Evolutionary conservation across 139 green algal species (phyloP), one percentile per base, ranked within the genome.

Genomic region (Micractinium conductrix): DNA sequence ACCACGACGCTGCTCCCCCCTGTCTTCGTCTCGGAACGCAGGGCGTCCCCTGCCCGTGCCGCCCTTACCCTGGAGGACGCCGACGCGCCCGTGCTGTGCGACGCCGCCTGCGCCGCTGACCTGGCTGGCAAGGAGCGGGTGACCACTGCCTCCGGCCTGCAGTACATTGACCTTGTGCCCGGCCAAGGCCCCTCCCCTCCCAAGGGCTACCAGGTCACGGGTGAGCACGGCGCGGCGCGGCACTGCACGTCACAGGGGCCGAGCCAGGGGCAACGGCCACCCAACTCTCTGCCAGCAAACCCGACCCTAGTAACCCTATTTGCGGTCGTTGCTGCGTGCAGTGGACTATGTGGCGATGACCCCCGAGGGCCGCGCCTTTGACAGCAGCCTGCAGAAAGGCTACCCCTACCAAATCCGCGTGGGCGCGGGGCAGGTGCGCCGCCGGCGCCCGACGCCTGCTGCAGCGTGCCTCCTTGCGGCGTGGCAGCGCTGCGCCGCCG

Each of bases 301-400:
- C 48, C 16, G 48, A 10, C 48, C 48, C 16, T 58, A 10, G 10
- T 58, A 58, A 58, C 10, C 48, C 48, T 58, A 58, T 10, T 16
- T 58, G 48, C 16, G 48, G 48, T 16, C 10, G 10, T 58, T 16
- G 48, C 48, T 58, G 10, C 16, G 48, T 50, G 50, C 76, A 82
- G 76, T 93, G 2, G 82, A 99, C 89, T 99, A 99, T 76, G 92
- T 98, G 24, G 95, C 96, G 8, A 98, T 97, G 92, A 96, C 92
- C 17, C 85, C 90, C 22, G 84, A 93, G 37, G 91, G 93, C n/a
- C 88, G 87, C 14, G 87, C 97, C 16, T 98, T 99, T 86, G 94
- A 96, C 73, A 96, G 87, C 89, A 96, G 90, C 30, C 73, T 99
- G 17, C 94, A 97, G 30, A 97, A 94, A 79, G 91, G 92, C 5